Evolutionary conservation across 176 grass and related monocot genomes (phyloP), one percentile per base, ranked within the genome.

Genomic region (Saccharum spontaneum): DNA sequence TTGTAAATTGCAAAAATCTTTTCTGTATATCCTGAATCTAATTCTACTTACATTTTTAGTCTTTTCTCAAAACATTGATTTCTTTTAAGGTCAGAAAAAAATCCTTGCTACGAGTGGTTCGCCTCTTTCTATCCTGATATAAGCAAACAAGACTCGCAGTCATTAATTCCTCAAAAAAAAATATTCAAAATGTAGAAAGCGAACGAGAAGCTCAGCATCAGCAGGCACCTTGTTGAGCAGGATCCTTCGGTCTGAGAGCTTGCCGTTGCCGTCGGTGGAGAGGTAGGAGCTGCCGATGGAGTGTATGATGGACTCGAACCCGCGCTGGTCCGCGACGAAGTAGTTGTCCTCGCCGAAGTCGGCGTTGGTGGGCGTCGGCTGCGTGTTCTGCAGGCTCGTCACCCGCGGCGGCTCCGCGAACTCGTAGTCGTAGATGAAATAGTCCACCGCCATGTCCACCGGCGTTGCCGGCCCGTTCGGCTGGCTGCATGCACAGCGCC

Each of bases 401-500:
- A 94, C 82, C 1, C 87, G 87, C 18, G 90, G 87, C 62, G 91
- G 88, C 80, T 93, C 85, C 4, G 88, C 85, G 54, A 88, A 90
- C 79, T 93, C 91, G 70, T 88, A 94, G 73, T 94, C 90, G 26
- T 86, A 73, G 16, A 38, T 73, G 86, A 57, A 89, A 87, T 94
- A 94, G 73, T 94, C 92, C 45, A 92, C 12, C 34, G 57, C 75
- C 93, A 94, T 94, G 60, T 94, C 90, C 68, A 94, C 28, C 8
- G 87, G 60, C 18, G 59, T 72, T 61, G 23, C 33, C 54, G 81
- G 59, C n/a, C 70, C 86, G 38, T 83, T 66, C 11, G 81, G 84
- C 63, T 17, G 0, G 61, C 63, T 71, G 69, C 28, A 28, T 28
- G 28, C 28, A 28, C 28, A 28, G 28, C 28, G 28, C 28, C 28